Evolutionary conservation across 2,329 filamentous ascomycete species (phyloP).

Genomic region (Pestalotiopsis sp.): DNA sequence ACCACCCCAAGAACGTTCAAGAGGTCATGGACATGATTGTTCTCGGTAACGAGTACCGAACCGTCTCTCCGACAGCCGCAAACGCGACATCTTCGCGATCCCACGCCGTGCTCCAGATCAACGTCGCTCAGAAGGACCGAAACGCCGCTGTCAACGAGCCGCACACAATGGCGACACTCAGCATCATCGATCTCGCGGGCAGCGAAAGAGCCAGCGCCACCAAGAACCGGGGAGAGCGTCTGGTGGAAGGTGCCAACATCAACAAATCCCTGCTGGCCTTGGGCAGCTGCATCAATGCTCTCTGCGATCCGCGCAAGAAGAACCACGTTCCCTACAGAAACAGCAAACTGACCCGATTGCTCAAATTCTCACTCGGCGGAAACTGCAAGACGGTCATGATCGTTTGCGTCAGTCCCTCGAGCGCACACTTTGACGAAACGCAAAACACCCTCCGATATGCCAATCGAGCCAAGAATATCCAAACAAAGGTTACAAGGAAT

Average conservation of each 20-base stretch:
- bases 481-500: conserved; percentile 98
- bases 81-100: conserved; percentile 97
- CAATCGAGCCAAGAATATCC: conserved; percentile 98
- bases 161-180: conserved; percentile 96
- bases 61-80: conserved; percentile 94
- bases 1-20: conserved; percentile 86
- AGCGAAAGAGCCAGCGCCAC: conserved; percentile 96
- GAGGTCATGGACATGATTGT: conserved; percentile 99
- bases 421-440: conserved; percentile 95
- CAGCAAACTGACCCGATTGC: conserved; percentile 90
- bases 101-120: conserved; percentile 96
- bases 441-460: conserved; percentile 98
- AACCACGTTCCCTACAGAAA: conserved; percentile 98
- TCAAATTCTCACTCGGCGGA: conserved; percentile 95
- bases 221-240: conserved; percentile 89
- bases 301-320: conserved; percentile 88
- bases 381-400: conserved; percentile 99
- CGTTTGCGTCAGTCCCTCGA: conserved; percentile 95
- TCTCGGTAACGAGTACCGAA: conserved; percentile 88
- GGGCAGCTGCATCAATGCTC: conserved; percentile 96
- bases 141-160: conserved; percentile 92
- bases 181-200: conserved; percentile 95
- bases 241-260: conserved; percentile 96
- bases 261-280: conserved; percentile 96
- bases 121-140: conserved; percentile 89